Percentiles rank a stretch among this genome's conserved stretches.
Evolutionary conservation across 2,329 filamentous ascomycete species (phyloP).

Genomic region (Aspergillus tanneri): DNA sequence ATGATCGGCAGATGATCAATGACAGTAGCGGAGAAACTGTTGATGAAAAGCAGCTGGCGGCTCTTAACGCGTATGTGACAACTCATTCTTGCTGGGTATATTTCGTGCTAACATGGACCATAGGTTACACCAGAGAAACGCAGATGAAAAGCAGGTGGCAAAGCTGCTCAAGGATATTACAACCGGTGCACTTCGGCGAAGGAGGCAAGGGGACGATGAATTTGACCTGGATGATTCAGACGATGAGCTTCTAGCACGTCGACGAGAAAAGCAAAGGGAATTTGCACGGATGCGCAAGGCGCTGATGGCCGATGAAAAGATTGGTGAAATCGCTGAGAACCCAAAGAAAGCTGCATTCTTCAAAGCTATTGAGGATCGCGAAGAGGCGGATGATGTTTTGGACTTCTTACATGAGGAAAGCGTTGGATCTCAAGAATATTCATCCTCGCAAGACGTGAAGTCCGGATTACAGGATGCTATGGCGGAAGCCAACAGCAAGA

Average conservation of each 20-base stretch:
- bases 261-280: conserved; percentile 79
- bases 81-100: neutral
- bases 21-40: conserved; percentile 74
- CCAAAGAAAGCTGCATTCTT: conserved; percentile 89
- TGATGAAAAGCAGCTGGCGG: conserved; percentile 78
- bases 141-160: conserved; percentile 83
- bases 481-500: conserved; percentile 31
- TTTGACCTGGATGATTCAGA: conserved; percentile 88
- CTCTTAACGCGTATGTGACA: conserved; percentile 76
- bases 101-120: conserved; percentile 22
- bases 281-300: conserved; percentile 91
- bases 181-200: conserved; percentile 80
- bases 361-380: conserved; percentile 80
- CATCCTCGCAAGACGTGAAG: conserved; percentile 27
- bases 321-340: conserved; percentile 86
- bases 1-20: conserved; percentile 85
- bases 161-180: conserved; percentile 93
- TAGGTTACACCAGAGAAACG: conserved; percentile 74
- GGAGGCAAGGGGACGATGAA: conserved; percentile 69
- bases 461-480: conserved; percentile 23
- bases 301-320: conserved; percentile 80
- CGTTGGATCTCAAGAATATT: conserved; percentile 41
- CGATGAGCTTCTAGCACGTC: conserved; percentile 71
- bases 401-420: conserved; percentile 63
- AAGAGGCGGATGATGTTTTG: conserved; percentile 64